These are phyloP conservation scores for Emergomyces orientalis DNA, from an alignment of 2,329 filamentous ascomycete genomes.

Conservation along the genomic window DNA sequence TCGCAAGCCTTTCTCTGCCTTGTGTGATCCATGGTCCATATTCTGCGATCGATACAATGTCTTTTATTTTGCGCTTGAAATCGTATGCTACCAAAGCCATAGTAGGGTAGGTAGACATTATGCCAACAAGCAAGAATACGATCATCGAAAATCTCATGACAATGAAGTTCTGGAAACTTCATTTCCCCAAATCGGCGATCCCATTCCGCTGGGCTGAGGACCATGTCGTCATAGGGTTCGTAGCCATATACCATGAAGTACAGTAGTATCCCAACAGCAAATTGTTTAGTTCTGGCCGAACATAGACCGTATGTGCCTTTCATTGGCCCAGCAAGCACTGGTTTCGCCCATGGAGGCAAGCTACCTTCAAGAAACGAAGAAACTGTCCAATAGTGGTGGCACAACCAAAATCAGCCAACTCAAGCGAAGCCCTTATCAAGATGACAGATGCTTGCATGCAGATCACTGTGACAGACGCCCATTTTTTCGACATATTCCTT, in stretches of 20 bases:
- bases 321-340: constrained; percentile 13
- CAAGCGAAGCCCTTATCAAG: constrained; percentile 14
- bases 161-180: not conserved
- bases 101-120: constrained; percentile 5
- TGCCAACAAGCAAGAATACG: not conserved
- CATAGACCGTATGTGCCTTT: constrained; percentile 18
- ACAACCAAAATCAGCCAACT: constrained; percentile 16
- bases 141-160: not conserved
- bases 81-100: constrained; percentile 13
- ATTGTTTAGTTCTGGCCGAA: constrained; percentile 18
- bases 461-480: constrained; percentile 16
- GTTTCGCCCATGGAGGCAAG: constrained; percentile 14
- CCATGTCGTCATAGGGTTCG: constrained; percentile 8
- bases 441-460: constrained; percentile 13
- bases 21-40: not conserved
- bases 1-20: not conserved
- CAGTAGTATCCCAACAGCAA: constrained; percentile 16
- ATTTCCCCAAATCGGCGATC: constrained; percentile 14
- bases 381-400: constrained; percentile 16
- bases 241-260: constrained; percentile 20
- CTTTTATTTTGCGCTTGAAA: constrained; percentile 13
- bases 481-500: constrained; percentile 16
- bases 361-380: constrained; percentile 14
- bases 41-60: constrained; percentile 7
- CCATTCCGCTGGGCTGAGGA: not conserved